These are phyloP conservation scores for Gamarada debralockiae DNA, from an alignment of 495 filamentous ascomycete species.

Conservation along the genomic window DNA sequence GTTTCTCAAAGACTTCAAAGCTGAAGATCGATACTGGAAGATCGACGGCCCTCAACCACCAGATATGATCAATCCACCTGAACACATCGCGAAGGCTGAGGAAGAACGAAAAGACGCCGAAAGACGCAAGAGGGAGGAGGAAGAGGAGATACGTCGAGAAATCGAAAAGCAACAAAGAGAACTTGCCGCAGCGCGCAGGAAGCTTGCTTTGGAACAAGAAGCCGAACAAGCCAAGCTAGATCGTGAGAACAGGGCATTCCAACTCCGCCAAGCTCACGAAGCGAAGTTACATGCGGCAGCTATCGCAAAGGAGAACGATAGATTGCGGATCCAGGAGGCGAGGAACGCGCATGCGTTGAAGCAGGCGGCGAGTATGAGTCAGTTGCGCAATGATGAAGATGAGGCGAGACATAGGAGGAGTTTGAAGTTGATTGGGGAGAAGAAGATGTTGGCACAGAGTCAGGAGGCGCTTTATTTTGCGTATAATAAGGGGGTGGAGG, in stretches of 20 bases:
- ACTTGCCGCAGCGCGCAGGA: neutral
- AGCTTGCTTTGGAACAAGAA: conserved; percentile 11
- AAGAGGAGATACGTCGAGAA: neutral
- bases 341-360: conserved; percentile 10
- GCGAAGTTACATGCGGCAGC: conserved; percentile 1
- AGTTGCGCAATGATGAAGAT: conserved; percentile 15
- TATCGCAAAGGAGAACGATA: conserved; percentile 18
- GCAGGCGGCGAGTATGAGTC: conserved; percentile 14
- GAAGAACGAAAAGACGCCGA: conserved; percentile 11
- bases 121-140: conserved; percentile 4
- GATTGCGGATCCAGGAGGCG: conserved; percentile 4
- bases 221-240: conserved; percentile 15
- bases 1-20: conserved; percentile 10
- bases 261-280: conserved; percentile 13
- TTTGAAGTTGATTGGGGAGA: conserved; percentile 9
- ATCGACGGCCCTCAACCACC: conserved; percentile 14
- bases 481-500: conserved; percentile 8
- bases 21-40: conserved; percentile 15
- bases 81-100: conserved; percentile 6
- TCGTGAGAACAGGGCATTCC: conserved; percentile 8
- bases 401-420: conserved; percentile 12
- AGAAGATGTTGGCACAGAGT: conserved; percentile 13
- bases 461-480: conserved; percentile 6
- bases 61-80: conserved; percentile 7
- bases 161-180: conserved; percentile 12